Conservation (phyloP, 345 rosid genomes). For the Hibiscus trionum region DNA sequence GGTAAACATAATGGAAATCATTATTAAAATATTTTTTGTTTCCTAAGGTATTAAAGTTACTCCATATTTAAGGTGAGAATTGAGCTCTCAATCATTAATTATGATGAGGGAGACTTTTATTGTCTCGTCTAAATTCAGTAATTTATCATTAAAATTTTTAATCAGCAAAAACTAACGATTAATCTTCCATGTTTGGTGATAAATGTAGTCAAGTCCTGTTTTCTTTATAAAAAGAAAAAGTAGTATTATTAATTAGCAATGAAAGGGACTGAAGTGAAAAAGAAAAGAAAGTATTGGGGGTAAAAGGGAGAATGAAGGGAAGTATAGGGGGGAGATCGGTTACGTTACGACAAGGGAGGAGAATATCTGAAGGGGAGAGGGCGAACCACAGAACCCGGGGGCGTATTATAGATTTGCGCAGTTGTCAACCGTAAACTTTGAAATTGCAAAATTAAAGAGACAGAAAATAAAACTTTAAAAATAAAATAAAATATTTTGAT, state of each 20-base stretch:
- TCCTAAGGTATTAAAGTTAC: too few relatives aligned
- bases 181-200: neutral
- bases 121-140: too few relatives aligned
- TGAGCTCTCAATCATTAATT: too few relatives aligned
- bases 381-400: conserved; percentile 16
- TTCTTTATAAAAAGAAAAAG: neutral
- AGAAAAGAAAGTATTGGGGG: neutral
- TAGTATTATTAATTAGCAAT: too few relatives aligned
- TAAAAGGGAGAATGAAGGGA: neutral
- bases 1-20: too few relatives aligned
- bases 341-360: conserved; percentile 27
- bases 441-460: neutral
- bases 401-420: neutral
- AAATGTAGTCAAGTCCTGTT: neutral
- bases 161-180: neutral
- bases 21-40: neutral
- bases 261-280: neutral
- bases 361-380: conserved; percentile 27
- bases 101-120: too few relatives aligned
- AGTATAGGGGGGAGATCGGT: neutral
- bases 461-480: neutral
- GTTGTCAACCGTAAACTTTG: neutral
- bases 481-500: too few relatives aligned
- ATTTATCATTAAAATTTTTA: neutral
- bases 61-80: too few relatives aligned